Conservation (phyloP, 2,329 filamentous ascomycete genomes). For the Xylaria sp. region DNA sequence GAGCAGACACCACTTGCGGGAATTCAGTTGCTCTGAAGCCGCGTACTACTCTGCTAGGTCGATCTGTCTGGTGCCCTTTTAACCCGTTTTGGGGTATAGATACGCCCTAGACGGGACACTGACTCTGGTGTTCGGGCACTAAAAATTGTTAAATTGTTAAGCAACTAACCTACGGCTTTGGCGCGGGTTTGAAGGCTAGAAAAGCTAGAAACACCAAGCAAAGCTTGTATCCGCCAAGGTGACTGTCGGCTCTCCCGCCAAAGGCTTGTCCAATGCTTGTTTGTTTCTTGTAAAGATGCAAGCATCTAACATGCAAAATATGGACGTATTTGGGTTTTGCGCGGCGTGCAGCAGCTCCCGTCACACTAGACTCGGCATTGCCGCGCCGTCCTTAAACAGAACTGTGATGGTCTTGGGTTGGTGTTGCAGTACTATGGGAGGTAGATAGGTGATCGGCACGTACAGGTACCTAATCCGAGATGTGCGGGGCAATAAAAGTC, state of each 20-base stretch:
- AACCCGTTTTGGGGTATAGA: neutral
- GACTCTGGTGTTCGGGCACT: neutral
- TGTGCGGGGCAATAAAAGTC: constrained; percentile 3
- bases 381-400: neutral
- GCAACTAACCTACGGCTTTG: neutral
- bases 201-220: neutral
- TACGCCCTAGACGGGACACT: neutral
- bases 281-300: neutral
- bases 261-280: constrained; percentile 24
- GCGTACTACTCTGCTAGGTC: neutral
- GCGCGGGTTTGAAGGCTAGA: neutral
- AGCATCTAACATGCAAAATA: neutral
- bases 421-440: neutral
- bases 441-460: neutral
- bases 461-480: neutral
- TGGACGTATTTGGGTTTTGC: neutral
- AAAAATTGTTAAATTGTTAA: neutral
- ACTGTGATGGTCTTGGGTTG: neutral
- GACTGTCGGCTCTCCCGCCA: neutral
- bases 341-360: neutral
- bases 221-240: constrained; percentile 31
- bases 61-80: neutral
- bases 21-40: constrained; percentile 17
- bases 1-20: constrained; percentile 21
- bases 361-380: constrained; percentile 5